Conservation (phyloP, 2,329 filamentous ascomycete species). For the Penicillium olsonii region DNA sequence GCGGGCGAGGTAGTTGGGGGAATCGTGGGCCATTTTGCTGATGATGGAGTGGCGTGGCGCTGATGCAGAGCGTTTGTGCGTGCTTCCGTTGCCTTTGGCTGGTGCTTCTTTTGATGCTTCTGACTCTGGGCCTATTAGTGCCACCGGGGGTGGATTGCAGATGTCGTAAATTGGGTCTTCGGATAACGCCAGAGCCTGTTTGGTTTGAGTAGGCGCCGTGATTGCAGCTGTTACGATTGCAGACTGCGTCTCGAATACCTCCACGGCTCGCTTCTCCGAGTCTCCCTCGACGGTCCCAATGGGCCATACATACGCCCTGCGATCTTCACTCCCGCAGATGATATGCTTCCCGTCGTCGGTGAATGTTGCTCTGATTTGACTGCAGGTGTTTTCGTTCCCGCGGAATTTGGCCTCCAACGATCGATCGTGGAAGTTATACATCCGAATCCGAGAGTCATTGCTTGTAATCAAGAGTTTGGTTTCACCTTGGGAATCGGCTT, state of each 20-base stretch:
- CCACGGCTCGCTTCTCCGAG: slow-evolving; percentile 77
- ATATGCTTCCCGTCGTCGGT: slow-evolving; percentile 85
- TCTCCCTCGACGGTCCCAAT: slow-evolving; percentile 63
- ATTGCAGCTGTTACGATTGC: slow-evolving; percentile 87
- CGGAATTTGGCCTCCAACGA: slow-evolving; percentile 85
- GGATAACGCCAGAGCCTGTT: slow-evolving; percentile 74
- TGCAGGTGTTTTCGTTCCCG: slow-evolving; percentile 85
- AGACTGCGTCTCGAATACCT: slow-evolving; percentile 88
- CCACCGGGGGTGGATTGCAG: slow-evolving; percentile 91
- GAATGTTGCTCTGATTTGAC: slow-evolving; percentile 86
- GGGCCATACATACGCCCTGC: slow-evolving; percentile 88
- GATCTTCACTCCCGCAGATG: slow-evolving; percentile 90
- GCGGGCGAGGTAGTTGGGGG: slow-evolving; percentile 74
- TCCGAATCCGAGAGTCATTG: slow-evolving; percentile 87
- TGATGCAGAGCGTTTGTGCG: slow-evolving; percentile 31
- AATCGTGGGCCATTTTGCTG: slow-evolving; percentile 60
- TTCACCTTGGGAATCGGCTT: slow-evolving; percentile 61
- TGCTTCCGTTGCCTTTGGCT: slow-evolving; percentile 15
- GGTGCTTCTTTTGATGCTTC: slow-evolving; percentile 51
- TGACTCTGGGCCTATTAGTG: slow-evolving; percentile 71
- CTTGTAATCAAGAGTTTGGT: slow-evolving; percentile 87
- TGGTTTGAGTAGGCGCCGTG: slow-evolving; percentile 77
- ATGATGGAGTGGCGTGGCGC: slow-evolving; percentile 36
- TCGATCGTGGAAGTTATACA: slow-evolving; percentile 87
- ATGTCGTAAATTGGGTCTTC: slow-evolving; percentile 94